A percentile compares a stretch with the other conserved stretches of the same genome.
phyloP scores from a whole-genome alignment of 2,329 filamentous ascomycete genomes.

The Lomentospora prolificans region DNA sequence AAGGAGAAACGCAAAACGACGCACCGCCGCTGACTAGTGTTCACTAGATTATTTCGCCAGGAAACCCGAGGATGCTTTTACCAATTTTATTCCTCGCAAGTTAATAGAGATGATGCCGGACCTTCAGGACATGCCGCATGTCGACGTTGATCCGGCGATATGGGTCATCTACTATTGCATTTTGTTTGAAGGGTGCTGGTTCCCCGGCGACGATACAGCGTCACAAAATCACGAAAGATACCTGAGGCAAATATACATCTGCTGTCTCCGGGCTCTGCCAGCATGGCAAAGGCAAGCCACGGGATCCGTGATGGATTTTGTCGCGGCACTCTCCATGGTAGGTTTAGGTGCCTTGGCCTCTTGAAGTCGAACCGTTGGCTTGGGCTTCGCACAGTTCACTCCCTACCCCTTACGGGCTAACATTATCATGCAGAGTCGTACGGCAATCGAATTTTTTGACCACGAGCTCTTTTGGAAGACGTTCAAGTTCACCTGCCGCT shows the following conservation, averaged over 20 bases:
- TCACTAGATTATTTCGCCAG: constrained; percentile 19
- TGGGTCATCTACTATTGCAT: constrained; percentile 21
- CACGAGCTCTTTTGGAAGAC: constrained; percentile 22
- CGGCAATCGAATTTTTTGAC: constrained; percentile 22
- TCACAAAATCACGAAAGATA: constrained; percentile 13
- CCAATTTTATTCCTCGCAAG: constrained; percentile 16
- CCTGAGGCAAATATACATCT: constrained; percentile 17
- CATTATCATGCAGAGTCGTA: constrained; percentile 14
- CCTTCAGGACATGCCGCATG: constrained; percentile 18
- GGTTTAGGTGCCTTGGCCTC: background rate
- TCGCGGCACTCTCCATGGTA: constrained; percentile 20
- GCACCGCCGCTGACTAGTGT: too few species aligned
- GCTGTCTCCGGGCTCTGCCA: constrained; percentile 20
- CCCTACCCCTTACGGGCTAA: too few species aligned
- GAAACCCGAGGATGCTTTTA: constrained; percentile 20
- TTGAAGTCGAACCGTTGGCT: background rate
- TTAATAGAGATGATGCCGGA: constrained; percentile 21
- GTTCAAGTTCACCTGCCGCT: constrained; percentile 20
- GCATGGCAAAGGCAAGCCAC: constrained; percentile 21
- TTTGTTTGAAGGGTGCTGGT: constrained; percentile 19
- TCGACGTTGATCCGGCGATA: constrained; percentile 20
- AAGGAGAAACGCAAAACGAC: too few species aligned
- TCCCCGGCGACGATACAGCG: constrained; percentile 12
- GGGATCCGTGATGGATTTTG: constrained; percentile 19
- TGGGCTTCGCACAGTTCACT: background rate